Percentiles rank a stretch among this genome's conserved stretches.
These are phyloP conservation scores for Mycena latifolia DNA, from an alignment of 768 basidiomycete species.

Conservation along the genomic window DNA sequence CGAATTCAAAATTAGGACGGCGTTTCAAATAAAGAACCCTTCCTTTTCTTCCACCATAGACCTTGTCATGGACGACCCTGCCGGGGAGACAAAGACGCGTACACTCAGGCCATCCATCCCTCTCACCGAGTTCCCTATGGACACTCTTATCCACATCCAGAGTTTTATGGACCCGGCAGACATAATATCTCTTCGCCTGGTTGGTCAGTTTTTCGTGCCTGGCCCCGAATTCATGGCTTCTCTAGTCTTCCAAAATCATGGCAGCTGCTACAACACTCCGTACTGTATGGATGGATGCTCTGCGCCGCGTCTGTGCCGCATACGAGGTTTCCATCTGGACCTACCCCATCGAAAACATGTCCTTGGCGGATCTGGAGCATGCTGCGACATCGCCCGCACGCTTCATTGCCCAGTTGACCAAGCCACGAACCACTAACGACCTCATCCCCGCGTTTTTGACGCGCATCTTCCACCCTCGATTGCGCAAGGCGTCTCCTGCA, in stretches of 20 bases:
- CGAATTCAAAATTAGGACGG: too few species aligned
- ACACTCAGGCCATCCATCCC: neutral
- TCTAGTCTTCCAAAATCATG: conserved; percentile 43
- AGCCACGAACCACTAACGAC: neutral
- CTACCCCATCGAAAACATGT: conserved; percentile 43
- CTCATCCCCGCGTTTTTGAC: conserved; percentile 25
- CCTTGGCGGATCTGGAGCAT: conserved; percentile 41
- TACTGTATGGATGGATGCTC: conserved; percentile 45
- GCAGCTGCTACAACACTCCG: conserved; percentile 35
- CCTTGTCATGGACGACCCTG: conserved; percentile 11
- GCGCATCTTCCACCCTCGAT: conserved; percentile 33
- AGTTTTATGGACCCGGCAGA: conserved; percentile 33
- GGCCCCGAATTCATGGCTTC: neutral
- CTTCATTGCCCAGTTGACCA: conserved; percentile 31
- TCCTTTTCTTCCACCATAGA: neutral
- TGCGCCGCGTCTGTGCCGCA: conserved; percentile 38
- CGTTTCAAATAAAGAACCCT: neutral
- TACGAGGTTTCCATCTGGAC: conserved; percentile 38
- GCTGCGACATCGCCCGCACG: conserved; percentile 41
- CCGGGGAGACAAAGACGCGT: neutral
- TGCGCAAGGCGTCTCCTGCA: conserved; percentile 15
- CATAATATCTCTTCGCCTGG: conserved; percentile 37
- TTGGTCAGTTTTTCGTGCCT: conserved; percentile 23
- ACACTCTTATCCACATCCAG: conserved; percentile 36
- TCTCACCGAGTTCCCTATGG: conserved; percentile 33